Conservation (phyloP, 306 rosid genomes). For the Carpinus viminea region DNA sequence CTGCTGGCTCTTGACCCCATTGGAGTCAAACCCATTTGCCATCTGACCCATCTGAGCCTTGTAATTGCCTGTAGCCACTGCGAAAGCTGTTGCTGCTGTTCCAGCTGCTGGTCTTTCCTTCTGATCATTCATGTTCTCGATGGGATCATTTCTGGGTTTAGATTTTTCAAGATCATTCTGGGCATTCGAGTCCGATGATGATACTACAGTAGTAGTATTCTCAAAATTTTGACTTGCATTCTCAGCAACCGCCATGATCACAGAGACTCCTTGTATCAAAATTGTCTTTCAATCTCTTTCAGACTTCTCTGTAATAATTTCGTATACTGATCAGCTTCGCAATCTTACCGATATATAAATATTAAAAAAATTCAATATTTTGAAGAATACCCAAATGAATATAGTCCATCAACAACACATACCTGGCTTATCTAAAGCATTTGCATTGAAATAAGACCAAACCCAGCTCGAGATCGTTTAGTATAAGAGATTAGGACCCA, state of each 20-base stretch:
- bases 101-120: conserved; percentile 38
- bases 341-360: conserved; percentile 3
- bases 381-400: conserved; percentile 9
- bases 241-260: conserved; percentile 91
- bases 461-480: conserved; percentile 49
- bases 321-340: conserved; percentile 22
- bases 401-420: conserved; percentile 9
- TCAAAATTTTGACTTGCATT: conserved; percentile 71
- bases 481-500: conserved; percentile 33
- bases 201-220: conserved; percentile 33
- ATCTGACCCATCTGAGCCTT: conserved; percentile 61
- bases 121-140: conserved; percentile 36
- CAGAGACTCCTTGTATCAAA: conserved; percentile 29
- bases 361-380: not conserved
- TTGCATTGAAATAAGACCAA: conserved; percentile 41
- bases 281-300: conserved; percentile 17
- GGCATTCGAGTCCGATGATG: conserved; percentile 49
- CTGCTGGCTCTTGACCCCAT: conserved; percentile 54
- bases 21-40: conserved; percentile 58
- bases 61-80: conserved; percentile 50
- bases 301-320: conserved; percentile 34
- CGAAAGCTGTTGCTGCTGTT: conserved; percentile 41
- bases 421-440: conserved; percentile 50
- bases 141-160: conserved; percentile 51
- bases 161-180: conserved; percentile 58